A percentile compares a stretch with the other conserved stretches of the same genome.
phyloP scores from a whole-genome alignment of 495 filamentous ascomycete species.

The Aspergillus nidulans region DNA sequence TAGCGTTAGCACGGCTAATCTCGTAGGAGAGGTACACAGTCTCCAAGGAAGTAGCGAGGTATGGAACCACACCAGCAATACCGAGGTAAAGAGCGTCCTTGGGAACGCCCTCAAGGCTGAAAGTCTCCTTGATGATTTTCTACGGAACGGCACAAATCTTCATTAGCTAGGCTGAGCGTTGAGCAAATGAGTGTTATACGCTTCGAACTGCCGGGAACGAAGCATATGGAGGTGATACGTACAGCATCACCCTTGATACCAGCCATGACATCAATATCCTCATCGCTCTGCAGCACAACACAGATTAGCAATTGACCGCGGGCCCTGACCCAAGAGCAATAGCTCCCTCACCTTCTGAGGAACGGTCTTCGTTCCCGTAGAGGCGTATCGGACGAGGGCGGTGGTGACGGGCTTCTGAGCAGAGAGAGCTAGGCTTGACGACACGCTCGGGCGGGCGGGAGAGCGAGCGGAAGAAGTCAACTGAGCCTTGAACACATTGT shows the following conservation, averaged over 20 bases:
- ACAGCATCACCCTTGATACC: conserved; percentile 73
- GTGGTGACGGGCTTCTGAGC: conserved; percentile 49
- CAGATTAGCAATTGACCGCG: conserved; percentile 26
- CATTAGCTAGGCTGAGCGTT: background rate
- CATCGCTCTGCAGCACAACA: conserved; percentile 22
- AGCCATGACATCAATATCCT: conserved; percentile 59
- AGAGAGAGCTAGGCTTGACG: conserved; percentile 40
- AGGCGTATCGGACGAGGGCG: conserved; percentile 47
- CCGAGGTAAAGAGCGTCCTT: conserved; percentile 77
- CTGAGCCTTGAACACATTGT: conserved; percentile 44
- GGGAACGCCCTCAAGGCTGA: conserved; percentile 72
- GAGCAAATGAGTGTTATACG: background rate
- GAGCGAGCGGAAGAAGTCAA: conserved; percentile 41
- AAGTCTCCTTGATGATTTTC: conserved; percentile 84
- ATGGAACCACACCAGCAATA: conserved; percentile 84
- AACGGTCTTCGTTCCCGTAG: too few species aligned
- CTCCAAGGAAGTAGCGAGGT: conserved; percentile 78
- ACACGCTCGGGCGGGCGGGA: conserved; percentile 32
- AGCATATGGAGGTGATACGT: conserved; percentile 28
- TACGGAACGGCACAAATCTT: conserved; percentile 24
- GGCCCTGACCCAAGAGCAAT: background rate
- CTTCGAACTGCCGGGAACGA: background rate
- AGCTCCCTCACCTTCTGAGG: conserved; percentile 28
- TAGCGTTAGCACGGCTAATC: conserved; percentile 58
- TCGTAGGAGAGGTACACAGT: conserved; percentile 86